Base-by-base conservation (phyloP, 176 grass and related monocot genomes). In the Triticum urartu region DNA sequence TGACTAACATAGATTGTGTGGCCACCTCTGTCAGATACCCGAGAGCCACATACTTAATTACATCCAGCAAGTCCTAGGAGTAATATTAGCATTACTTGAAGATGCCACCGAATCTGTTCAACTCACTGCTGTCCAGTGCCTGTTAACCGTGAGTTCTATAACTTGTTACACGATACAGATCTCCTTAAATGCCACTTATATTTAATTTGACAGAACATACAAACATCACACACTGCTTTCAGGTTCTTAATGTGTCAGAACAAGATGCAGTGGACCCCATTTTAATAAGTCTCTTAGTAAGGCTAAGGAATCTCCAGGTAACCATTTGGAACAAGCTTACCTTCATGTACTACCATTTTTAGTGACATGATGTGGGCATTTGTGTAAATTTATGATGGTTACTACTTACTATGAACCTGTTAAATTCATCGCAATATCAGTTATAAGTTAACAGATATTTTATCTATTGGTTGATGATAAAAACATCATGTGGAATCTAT, bases 11-110 rank as follows among this genome's bases (percentile, higher is more conserved):
- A 50, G 34, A 22, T 89, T 83, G 7, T 50, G 80, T 89, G 82
- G 43, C 64, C 34, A 78, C 86, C 28, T 64, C n/a, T 88, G 94
- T 56, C 91, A 98, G 96, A 94, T 95, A 88, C 96, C 96, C 45
- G 86, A 94, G 69, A 91, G 79, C 73, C 90, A 92, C 52, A 98
- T 98, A 84, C 50, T 68, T 89, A 92, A 75, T 64, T 98, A 95
- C 85, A 95, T 98, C 81, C 79, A 90, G 72, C 95, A 88, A 97
- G 84, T 89, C 33, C 86, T 98, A 79, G 93, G 96, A 50, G 93
- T 98, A 79, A 92, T 98, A 89, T 86, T 98, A 77, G 96, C 93
- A 74, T 91, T 98, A 79, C 96, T 98, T 82, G 96, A 98, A 94
- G 96, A 95, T 64, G 66, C 91, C 86, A 94, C 88, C 28, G 93